Base-by-base conservation (phyloP, 2,329 filamentous ascomycete species). In the Pleurostoma richardsiae region DNA sequence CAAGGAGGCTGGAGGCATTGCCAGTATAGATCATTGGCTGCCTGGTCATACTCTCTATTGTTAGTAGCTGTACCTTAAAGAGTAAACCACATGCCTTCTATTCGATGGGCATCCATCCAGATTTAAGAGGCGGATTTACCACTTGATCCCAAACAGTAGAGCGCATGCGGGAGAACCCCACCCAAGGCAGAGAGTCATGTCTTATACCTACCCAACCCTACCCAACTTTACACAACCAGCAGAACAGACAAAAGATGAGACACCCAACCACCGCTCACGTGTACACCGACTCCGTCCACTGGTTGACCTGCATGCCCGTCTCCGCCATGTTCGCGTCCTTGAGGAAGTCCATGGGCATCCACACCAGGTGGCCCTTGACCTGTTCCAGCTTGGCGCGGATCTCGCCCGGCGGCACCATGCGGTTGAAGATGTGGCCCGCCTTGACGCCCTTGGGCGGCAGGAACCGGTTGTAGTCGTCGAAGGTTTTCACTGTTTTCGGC, bases 261-360 rank as follows among this genome's bases (percentile, higher is more conserved):
- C 40, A 30, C 27, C 26, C 31, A 40, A 30, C 7, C 7, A 40
- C 28, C 29, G 5, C 49, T 65, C 56, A 90, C 5, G 87, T 88
- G 63, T 89, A 94, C 51, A 95, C 81, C 77, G 88, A 90, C 73
- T 96, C 90, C 0, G 92, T 97, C 59, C 82, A 86, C 41, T 80
- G 70, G 64, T 97, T 97, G 39, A 97, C 82, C 67, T 90, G 85
- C 65, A 97, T 60, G 0, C 92, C 91, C 58, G 79, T 81, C 70
- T 96, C 91, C 0, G 91, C 91, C 90, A 97, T 95, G 57, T 88
- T 78, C 0, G 85, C 90, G 53, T 95, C 83, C 57, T 80, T 76
- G 60, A 97, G 67, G 62, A 96, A 97, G 41, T 90, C 81, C 58
- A 97, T 65, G n/a, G 90, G 90, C 84, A 96, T 92, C 88, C 89